Percentiles rank a stretch among this genome's conserved stretches.
Evolutionary conservation across 306 rosid genomes (phyloP).

Genomic region (Phaseolus lunatus): DNA sequence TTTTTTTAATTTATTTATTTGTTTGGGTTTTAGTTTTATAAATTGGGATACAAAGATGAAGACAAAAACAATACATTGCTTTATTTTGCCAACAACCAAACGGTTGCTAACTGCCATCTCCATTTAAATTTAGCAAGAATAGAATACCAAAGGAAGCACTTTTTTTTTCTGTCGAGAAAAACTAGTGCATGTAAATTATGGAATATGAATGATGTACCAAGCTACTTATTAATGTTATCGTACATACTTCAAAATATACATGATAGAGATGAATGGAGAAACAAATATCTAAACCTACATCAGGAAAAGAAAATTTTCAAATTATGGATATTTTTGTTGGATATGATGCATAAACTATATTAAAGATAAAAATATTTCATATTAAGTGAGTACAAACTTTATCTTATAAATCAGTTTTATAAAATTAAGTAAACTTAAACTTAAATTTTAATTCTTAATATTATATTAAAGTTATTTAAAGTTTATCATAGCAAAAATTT

Average conservation of each 20-base stretch:
- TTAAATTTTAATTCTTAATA: too few relatives aligned
- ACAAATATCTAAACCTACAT: neutral
- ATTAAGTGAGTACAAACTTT: too few relatives aligned
- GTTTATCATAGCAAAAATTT: too few relatives aligned
- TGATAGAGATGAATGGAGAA: constrained; percentile 19
- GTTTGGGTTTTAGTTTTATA: neutral
- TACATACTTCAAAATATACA: constrained; percentile 35
- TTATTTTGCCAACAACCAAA: constrained; percentile 48
- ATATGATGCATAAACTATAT: too few relatives aligned
- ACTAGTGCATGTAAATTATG: constrained; percentile 1
- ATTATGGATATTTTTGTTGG: too few relatives aligned
- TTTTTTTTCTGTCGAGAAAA: constrained; percentile 22
- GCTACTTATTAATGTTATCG: constrained; percentile 16
- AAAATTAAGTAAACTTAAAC: too few relatives aligned
- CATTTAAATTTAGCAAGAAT: constrained; percentile 36
- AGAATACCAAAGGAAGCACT: constrained; percentile 29
- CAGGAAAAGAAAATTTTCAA: too few relatives aligned
- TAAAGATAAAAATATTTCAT: too few relatives aligned
- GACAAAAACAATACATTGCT: constrained; percentile 8
- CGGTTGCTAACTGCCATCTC: constrained; percentile 42
- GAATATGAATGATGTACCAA: constrained; percentile 7
- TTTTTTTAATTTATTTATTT: neutral
- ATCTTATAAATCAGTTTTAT: too few relatives aligned
- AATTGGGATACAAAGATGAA: constrained; percentile 4
- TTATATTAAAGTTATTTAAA: too few relatives aligned